Evolutionary conservation across 1,284 basidiomycete genomes (phyloP).

Genomic region (Puccinia coronata): DNA sequence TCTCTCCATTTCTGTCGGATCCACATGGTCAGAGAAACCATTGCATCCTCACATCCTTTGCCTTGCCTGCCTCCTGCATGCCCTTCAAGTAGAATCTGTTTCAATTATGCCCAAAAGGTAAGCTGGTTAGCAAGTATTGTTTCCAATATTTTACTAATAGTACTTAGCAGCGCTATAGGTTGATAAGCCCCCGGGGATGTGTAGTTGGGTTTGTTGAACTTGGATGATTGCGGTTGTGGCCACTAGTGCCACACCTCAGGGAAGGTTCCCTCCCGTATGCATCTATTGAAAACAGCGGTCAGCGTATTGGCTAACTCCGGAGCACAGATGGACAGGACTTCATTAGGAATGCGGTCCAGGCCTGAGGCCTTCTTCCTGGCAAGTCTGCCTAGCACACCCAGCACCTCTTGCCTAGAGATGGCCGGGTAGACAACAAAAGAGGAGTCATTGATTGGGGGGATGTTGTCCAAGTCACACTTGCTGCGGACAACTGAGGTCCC

Average conservation of each 20-base stretch:
- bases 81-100: background rate
- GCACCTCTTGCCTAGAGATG: background rate
- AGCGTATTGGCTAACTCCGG: background rate
- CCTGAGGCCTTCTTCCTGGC: constrained; percentile 17
- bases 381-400: background rate
- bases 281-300: constrained; percentile 5
- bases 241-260: background rate
- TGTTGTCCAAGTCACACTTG: background rate
- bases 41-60: background rate
- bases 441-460: background rate
- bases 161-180: constrained; percentile 16
- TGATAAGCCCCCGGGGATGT: constrained; percentile 12
- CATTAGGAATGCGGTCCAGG: constrained; percentile 4
- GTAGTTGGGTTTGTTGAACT: constrained; percentile 15
- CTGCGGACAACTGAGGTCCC: background rate
- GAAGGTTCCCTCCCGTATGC: background rate
- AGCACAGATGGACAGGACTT: background rate
- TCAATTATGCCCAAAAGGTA: constrained; percentile 23
- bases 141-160: constrained; percentile 12
- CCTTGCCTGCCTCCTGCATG: constrained; percentile 25
- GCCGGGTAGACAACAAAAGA: background rate
- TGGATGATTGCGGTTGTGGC: constrained; percentile 15
- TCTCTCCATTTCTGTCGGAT: constrained; percentile 24
- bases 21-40: constrained; percentile 12
- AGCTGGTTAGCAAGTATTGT: background rate